Conservation (phyloP, 257 asterid genomes). For the Scutellaria baicalensis region DNA sequence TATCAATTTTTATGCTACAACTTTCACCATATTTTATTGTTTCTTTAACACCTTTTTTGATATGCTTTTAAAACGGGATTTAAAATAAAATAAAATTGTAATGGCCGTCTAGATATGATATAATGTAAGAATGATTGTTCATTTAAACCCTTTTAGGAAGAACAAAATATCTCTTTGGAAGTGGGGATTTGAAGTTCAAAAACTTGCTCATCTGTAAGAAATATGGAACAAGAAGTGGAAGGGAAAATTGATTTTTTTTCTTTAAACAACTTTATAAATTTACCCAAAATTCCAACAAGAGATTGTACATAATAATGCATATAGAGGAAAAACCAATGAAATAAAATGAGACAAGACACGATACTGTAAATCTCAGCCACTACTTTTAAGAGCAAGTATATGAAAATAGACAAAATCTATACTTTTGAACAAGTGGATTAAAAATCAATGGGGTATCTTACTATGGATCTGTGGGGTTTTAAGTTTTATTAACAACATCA, state of each 20-base stretch:
- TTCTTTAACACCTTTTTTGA: neutral
- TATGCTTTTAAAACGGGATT: neutral
- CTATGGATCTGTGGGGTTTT: slow-evolving; percentile 2
- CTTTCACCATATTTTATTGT: neutral
- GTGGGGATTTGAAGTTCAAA: too few species aligned
- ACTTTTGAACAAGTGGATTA: slow-evolving; percentile 2
- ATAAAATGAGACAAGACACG: neutral
- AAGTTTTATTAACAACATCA: too few species aligned
- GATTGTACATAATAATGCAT: too few species aligned
- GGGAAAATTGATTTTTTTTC: too few species aligned
- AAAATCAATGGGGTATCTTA: neutral
- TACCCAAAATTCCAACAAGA: too few species aligned
- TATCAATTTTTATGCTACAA: slow-evolving; percentile 6
- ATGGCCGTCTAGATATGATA: neutral
- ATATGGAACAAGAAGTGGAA: too few species aligned
- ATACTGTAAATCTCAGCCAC: neutral
- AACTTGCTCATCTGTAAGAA: too few species aligned
- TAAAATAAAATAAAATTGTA: neutral
- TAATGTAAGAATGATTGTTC: too few species aligned
- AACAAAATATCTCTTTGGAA: too few species aligned
- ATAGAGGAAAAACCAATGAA: too few species aligned
- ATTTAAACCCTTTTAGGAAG: too few species aligned
- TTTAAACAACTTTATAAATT: too few species aligned
- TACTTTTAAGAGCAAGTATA: neutral
- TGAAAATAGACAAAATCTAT: neutral